Evolutionary conservation across 805 yeast species (phyloP).

Genomic region (Saccharomyces jurei): DNA sequence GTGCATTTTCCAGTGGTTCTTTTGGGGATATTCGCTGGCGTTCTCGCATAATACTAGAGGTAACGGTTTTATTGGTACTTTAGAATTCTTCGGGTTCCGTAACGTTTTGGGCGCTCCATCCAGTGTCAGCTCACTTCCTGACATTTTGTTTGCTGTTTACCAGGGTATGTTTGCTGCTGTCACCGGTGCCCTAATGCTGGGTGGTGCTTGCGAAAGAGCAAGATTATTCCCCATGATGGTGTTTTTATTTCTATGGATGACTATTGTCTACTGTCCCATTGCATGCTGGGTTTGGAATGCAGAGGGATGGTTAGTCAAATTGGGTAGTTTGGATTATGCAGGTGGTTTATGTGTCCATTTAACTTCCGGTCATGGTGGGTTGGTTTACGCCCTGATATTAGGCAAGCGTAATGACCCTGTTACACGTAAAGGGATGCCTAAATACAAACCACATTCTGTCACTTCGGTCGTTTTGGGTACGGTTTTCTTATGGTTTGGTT

Average conservation of each 20-base stretch:
- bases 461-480: conserved; percentile 88
- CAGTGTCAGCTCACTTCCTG: conserved; percentile 66
- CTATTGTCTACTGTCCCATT: conserved; percentile 90
- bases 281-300: conserved; percentile 98
- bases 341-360: conserved; percentile 99
- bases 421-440: conserved; percentile 62
- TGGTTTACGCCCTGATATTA: conserved; percentile 83
- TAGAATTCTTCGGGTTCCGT: conserved; percentile 72
- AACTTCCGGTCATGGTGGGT: conserved; percentile 88
- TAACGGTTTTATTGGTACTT: conserved; percentile 69
- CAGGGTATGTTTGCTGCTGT: conserved; percentile 96
- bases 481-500: conserved; percentile 93
- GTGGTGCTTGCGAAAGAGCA: conserved; percentile 97
- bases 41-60: conserved; percentile 60
- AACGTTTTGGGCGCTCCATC: conserved; percentile 77
- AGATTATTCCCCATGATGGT: conserved; percentile 95
- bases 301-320: conserved; percentile 75
- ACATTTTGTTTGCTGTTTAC: conserved; percentile 79
- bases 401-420: conserved; percentile 85
- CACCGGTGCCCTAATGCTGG: conserved; percentile 89
- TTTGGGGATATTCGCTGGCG: conserved; percentile 93
- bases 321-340: conserved; percentile 91
- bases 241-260: conserved; percentile 87
- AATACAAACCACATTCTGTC: conserved; percentile 90
- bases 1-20: conserved; percentile 91